A percentile compares a stretch with the other conserved stretches of the same genome.
These are phyloP conservation scores for Alternaria brassicicola DNA, from an alignment of 2,329 filamentous ascomycete genomes.

Conservation along the genomic window DNA sequence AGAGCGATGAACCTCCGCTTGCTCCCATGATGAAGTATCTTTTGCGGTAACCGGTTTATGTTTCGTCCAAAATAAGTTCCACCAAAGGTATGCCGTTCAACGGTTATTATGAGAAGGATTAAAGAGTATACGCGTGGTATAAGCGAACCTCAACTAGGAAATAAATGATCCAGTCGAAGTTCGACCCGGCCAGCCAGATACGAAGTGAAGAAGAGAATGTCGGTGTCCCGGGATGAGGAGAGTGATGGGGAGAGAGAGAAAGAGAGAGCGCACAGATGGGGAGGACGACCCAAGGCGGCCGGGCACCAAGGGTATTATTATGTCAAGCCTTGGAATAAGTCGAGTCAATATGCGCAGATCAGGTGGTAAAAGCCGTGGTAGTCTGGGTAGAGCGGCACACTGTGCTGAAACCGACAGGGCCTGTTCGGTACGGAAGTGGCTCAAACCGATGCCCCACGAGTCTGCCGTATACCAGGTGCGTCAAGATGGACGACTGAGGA, in stretches of 20 bases:
- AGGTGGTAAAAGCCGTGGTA: conserved; percentile 40
- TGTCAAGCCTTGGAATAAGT: conserved; percentile 31
- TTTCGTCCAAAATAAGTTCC: conserved; percentile 6
- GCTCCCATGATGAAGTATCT: conserved; percentile 19
- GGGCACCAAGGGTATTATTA: conserved; percentile 47
- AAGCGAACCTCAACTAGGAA: conserved; percentile 43
- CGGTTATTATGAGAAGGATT: conserved; percentile 44
- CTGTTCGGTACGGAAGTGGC: conserved; percentile 41
- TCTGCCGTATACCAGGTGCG: conserved; percentile 38
- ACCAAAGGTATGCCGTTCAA: conserved; percentile 33
- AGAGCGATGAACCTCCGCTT: conserved; percentile 13
- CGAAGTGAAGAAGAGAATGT: conserved; percentile 50
- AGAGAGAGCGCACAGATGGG: conserved; percentile 35
- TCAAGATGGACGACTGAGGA: conserved; percentile 41
- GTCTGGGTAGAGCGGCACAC: conserved; percentile 38
- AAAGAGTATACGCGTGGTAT: conserved; percentile 41
- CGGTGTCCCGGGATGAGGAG: conserved; percentile 41
- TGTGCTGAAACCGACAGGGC: conserved; percentile 46
- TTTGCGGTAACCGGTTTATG: not conserved
- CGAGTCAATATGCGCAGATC: conserved; percentile 38
- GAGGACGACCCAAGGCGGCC: conserved; percentile 40
- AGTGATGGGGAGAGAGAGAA: conserved; percentile 29
- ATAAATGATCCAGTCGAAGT: conserved; percentile 44
- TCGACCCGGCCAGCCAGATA: conserved; percentile 52
- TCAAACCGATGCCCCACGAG: conserved; percentile 42